These are phyloP conservation scores for Eucalyptus curtisii DNA, from an alignment of 345 rosid species.

Conservation along the genomic window DNA sequence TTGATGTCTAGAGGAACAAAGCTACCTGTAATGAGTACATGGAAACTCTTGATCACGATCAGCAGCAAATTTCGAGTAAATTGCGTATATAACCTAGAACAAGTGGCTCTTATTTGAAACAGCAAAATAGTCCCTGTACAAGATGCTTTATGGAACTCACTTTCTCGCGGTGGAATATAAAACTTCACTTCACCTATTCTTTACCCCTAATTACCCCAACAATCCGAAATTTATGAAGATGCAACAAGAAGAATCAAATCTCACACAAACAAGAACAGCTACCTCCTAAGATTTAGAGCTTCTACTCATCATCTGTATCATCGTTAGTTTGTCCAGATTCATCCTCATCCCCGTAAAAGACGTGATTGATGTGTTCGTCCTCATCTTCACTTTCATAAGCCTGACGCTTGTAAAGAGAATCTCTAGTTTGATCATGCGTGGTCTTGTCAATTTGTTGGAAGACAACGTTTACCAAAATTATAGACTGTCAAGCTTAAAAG, in stretches of 20 bases:
- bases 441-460: conserved; percentile 58
- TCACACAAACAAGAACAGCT: not conserved
- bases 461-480: not conserved
- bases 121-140: not conserved
- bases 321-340: conserved; percentile 75
- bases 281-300: not conserved
- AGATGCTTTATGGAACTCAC: not conserved
- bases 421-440: conserved; percentile 14
- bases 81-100: not conserved
- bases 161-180: not conserved
- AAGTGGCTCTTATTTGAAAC: not conserved
- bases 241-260: not conserved
- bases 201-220: not conserved
- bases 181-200: not conserved
- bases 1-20: not conserved
- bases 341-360: conserved; percentile 41
- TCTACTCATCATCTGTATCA: conserved; percentile 7
- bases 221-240: not conserved
- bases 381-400: conserved; percentile 41
- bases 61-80: too few species aligned
- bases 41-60: not conserved
- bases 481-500: not conserved
- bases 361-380: conserved; percentile 42
- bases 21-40: not conserved
- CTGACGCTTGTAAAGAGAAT: conserved; percentile 9